A percentile compares a stretch with the other conserved stretches of the same genome.
These are phyloP conservation scores for Hymenoscyphus fraxineus DNA, from an alignment of 2,329 filamentous ascomycete genomes.

Conservation along the genomic window DNA sequence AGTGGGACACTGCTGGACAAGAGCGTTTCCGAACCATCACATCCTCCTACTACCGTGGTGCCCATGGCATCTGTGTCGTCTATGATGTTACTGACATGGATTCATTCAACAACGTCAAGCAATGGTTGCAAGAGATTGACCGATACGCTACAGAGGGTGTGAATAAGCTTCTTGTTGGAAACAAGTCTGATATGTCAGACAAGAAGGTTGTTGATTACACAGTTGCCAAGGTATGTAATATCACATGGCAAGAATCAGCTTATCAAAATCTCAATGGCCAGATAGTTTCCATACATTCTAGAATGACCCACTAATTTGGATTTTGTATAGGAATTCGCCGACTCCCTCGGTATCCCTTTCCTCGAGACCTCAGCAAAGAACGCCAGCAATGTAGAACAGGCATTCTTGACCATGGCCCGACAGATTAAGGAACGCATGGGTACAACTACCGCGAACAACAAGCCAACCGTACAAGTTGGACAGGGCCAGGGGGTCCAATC, in stretches of 20 bases:
- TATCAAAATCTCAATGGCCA: constrained; percentile 20
- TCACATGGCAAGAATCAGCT: constrained; percentile 29
- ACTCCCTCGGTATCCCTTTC: constrained; percentile 98
- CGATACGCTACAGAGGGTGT: constrained; percentile 98
- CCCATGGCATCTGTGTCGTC: constrained; percentile 98
- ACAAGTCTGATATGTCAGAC: constrained; percentile 99
- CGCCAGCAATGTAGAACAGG: constrained; percentile 98
- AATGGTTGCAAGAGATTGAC: constrained; percentile 99
- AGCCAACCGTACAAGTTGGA: constrained; percentile 94
- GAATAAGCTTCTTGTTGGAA: constrained; percentile 98
- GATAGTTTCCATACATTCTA: constrained; percentile 8
- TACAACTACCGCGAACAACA: constrained; percentile 91
- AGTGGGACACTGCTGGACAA: constrained; percentile 99
- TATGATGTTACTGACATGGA: constrained; percentile 99
- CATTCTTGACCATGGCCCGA: constrained; percentile 98
- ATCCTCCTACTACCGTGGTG: constrained; percentile 98
- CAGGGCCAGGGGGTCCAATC: constrained; percentile 91
- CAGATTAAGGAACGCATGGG: constrained; percentile 99
- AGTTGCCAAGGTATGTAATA: constrained; percentile 80
- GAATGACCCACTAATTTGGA: constrained; percentile 20
- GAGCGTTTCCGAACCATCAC: constrained; percentile 99
- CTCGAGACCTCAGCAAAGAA: constrained; percentile 99
- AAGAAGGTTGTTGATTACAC: constrained; percentile 99
- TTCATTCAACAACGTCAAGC: constrained; percentile 99
- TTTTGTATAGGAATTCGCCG: constrained; percentile 79